A percentile compares a stretch with the other conserved stretches of the same genome.
phyloP scores from a whole-genome alignment of 2,329 filamentous ascomycete genomes.

The Cytospora paraplurivora region DNA sequence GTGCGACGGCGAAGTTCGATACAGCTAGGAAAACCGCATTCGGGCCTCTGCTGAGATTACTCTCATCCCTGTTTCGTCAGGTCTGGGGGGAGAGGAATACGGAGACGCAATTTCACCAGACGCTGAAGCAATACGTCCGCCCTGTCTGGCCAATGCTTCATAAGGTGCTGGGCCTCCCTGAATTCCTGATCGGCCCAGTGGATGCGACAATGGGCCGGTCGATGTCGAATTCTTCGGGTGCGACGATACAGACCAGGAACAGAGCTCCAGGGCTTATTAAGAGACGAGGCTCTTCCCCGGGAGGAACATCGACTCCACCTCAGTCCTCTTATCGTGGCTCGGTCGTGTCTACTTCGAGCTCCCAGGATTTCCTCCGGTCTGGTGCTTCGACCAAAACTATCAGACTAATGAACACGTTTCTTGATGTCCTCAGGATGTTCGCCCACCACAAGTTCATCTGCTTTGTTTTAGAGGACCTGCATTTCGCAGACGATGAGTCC shows the following conservation, averaged over 20 bases:
- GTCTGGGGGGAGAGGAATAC: slow-evolving; percentile 69
- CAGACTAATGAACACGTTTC: slow-evolving; percentile 81
- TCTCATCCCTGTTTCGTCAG: slow-evolving; percentile 68
- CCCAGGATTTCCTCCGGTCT: slow-evolving; percentile 62
- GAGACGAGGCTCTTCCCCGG: slow-evolving; percentile 54
- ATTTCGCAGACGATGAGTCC: slow-evolving; percentile 87
- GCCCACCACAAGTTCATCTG: slow-evolving; percentile 85
- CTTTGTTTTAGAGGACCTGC: slow-evolving; percentile 84
- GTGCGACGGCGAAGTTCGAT: slow-evolving; percentile 68
- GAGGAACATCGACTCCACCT: slow-evolving; percentile 38
- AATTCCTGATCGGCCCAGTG: slow-evolving; percentile 65
- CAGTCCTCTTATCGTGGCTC: slow-evolving; percentile 39
- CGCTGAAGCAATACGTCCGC: slow-evolving; percentile 62
- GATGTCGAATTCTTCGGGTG: slow-evolving; percentile 40
- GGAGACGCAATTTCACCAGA: slow-evolving; percentile 63
- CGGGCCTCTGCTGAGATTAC: slow-evolving; percentile 63
- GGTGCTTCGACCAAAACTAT: slow-evolving; percentile 65
- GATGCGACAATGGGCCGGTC: slow-evolving; percentile 42
- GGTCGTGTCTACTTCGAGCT: slow-evolving; percentile 50
- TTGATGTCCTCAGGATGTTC: slow-evolving; percentile 82
- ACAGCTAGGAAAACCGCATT: slow-evolving; percentile 62
- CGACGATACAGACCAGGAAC: slow-evolving; percentile 36
- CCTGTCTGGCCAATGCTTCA: slow-evolving; percentile 68
- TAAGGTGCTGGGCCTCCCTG: slow-evolving; percentile 62
- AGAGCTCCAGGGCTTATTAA: slow-evolving; percentile 34